A percentile compares a stretch with the other conserved stretches of the same genome.
Conservation (phyloP, 345 rosid species). For the Corymbia maculata region DNA sequence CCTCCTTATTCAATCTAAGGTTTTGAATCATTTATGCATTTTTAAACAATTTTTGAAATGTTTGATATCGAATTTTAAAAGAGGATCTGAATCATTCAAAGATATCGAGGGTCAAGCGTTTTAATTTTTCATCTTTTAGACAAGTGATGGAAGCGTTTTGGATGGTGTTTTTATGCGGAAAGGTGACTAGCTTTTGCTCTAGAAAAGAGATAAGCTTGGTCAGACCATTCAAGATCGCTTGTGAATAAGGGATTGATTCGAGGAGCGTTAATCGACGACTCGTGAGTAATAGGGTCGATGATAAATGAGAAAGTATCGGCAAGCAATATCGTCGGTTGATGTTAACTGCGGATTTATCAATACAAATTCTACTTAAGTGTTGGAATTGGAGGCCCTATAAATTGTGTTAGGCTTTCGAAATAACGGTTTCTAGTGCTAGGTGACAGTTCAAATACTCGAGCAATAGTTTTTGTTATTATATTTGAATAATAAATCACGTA, state of each 20-base stretch:
- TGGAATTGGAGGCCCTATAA: background rate
- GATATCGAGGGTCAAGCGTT: background rate
- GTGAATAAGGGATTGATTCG: background rate
- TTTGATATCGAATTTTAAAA: background rate
- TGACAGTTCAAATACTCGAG: background rate
- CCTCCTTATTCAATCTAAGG: background rate
- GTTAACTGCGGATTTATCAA: no score
- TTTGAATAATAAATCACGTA: no score
- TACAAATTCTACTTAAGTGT: no score
- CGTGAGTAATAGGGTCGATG: background rate
- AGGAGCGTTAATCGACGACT: background rate
- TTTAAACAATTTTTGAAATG: background rate
- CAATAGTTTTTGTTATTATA: no score
- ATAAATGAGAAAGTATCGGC: background rate
- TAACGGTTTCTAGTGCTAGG: background rate
- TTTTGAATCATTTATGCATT: background rate
- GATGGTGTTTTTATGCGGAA: no score
- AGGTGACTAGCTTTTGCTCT: background rate
- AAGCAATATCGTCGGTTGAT: no score
- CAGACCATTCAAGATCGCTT: fast-evolving
- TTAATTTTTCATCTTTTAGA: no score
- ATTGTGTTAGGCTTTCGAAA: background rate
- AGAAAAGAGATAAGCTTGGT: background rate
- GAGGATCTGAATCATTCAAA: background rate
- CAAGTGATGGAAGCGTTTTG: fast-evolving